Evolutionary conservation across 2,329 filamentous ascomycete species (phyloP), one percentile per base, ranked within the genome.

Genomic region (Ophiobolus disseminans): DNA sequence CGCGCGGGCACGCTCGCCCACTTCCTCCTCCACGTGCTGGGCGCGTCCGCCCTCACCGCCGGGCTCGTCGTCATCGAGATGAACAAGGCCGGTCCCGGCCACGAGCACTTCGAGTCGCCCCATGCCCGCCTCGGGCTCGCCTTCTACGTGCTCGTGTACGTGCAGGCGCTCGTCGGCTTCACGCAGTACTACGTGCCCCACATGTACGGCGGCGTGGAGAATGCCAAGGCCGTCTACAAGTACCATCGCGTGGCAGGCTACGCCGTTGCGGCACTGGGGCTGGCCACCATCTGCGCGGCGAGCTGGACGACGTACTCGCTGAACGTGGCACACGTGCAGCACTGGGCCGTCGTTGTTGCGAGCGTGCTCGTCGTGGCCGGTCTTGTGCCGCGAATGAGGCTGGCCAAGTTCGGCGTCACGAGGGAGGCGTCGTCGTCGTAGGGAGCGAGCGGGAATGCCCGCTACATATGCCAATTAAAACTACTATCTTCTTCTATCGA

Each of bases 181-280:
- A 88, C 90, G 23, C 90, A 94, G 76, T 97, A 88, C 78, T 90
- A 85, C 49, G 78, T 83, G 2, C 92, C 92, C 0, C 67, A 69
- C 0, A 63, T 96, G 1, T 95, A 93, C 63, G 92, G 92, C 4
- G 86, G 90, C 46, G 85, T 87, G 55, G 86, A 90, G 20, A 86
- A 85, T 3, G 93, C 91, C 16, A 95, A 92, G 80, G 80, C 80
- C 19, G 72, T 96, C 32, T 97, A 93, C 81, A 97, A 96, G 75
- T 96, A 92, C 65, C 94, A 97, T 72, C 85, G 93, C 22, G 75
- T 82, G 44, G 82, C 80, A 17, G 94, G 93, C 2, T 97, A 99
- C 69, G 58, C 85, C 6, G 76, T 92, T 49, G 75, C 93, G 44
- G 66, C 87, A 40, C 64, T 95, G 62, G 80, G 93, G 53, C 75